phyloP scores from a whole-genome alignment of 2,329 filamentous ascomycete species.

The Fusarium papillatum region DNA sequence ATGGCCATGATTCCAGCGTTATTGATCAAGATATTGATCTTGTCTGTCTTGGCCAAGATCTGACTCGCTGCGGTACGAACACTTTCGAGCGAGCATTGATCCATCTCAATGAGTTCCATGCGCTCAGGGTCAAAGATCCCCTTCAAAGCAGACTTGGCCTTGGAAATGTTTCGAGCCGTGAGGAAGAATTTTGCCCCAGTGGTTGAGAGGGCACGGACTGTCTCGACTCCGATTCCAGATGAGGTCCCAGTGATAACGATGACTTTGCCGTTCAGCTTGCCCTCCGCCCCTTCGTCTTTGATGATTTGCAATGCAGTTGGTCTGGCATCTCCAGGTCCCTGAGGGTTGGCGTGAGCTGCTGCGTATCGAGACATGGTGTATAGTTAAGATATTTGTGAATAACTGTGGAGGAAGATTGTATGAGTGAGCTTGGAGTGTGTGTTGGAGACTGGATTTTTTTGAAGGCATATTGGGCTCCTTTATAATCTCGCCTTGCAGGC shows the following conservation, averaged over 20 bases:
- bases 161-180: conserved; percentile 35
- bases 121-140: conserved; percentile 22
- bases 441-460: not conserved
- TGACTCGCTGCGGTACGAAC: conserved; percentile 37
- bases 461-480: not conserved
- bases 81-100: conserved; percentile 35
- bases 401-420: not conserved
- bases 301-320: conserved; percentile 56
- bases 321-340: conserved; percentile 48
- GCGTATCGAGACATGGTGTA: conserved; percentile 24
- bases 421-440: not conserved
- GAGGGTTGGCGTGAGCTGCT: not conserved
- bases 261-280: conserved; percentile 49
- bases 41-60: conserved; percentile 23
- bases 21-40: conserved; percentile 35
- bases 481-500: not conserved
- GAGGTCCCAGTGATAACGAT: conserved; percentile 58
- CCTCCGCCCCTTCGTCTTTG: conserved; percentile 48
- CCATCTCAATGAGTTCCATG: conserved; percentile 37
- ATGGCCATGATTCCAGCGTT: conserved; percentile 43
- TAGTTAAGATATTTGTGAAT: not conserved
- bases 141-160: conserved; percentile 25
- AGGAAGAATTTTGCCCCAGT: conserved; percentile 48
- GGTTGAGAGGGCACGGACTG: conserved; percentile 55
- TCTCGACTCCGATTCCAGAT: conserved; percentile 60